Conservation (phyloP, 768 basidiomycete species). For the Dacryopinax primogenitus region DNA sequence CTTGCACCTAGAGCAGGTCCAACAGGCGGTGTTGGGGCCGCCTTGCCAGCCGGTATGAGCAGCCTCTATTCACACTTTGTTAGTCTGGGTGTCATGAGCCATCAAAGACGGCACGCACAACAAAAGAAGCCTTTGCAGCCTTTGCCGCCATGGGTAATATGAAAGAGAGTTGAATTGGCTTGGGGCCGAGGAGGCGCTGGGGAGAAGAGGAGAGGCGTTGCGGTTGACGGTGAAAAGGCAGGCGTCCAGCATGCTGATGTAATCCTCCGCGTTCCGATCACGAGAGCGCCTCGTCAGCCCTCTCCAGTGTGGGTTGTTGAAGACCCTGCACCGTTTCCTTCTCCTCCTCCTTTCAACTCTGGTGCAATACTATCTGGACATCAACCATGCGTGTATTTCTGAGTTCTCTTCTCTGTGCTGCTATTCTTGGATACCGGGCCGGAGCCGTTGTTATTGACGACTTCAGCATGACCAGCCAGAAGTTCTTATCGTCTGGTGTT, state of each 20-base stretch:
- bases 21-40: constrained; percentile 88
- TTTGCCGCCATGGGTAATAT: constrained; percentile 55
- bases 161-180: constrained; percentile 5
- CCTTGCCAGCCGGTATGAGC: constrained; percentile 84
- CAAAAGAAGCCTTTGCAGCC: constrained; percentile 57
- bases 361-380: too few species aligned
- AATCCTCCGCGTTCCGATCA: neutral
- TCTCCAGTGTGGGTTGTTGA: neutral
- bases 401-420: neutral
- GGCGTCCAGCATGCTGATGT: neutral
- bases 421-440: neutral
- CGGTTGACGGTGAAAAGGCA: neutral
- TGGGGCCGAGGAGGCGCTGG: neutral
- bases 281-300: neutral
- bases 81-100: constrained; percentile 14
- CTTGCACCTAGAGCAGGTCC: constrained; percentile 95
- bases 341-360: too few species aligned
- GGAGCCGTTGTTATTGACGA: neutral
- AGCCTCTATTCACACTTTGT: constrained; percentile 44
- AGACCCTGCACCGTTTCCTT: neutral
- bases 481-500: neutral
- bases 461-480: neutral
- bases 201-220: neutral
- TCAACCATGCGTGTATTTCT: neutral
- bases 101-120: constrained; percentile 39